Conservation (phyloP, 495 filamentous ascomycete species). For the Gamarada debralockiae region DNA sequence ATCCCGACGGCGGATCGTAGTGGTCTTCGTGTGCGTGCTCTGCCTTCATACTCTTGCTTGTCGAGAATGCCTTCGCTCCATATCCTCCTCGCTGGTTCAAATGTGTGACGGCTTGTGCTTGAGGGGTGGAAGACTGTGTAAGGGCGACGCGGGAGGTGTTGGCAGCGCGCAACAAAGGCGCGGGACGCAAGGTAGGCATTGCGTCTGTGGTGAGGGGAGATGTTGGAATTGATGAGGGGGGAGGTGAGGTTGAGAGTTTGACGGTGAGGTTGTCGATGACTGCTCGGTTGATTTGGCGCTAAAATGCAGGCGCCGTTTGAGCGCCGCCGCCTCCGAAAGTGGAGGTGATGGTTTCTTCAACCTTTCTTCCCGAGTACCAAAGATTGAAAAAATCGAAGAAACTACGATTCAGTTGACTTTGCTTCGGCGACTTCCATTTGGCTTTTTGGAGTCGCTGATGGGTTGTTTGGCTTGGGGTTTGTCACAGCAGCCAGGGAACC, state of each 20-base stretch:
- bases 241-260: slow-evolving; percentile 2
- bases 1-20: slow-evolving; percentile 89
- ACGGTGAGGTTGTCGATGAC: too few species aligned
- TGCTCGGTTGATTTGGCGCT: too few species aligned
- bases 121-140: not conserved
- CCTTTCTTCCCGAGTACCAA: too few species aligned
- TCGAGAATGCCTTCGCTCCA: slow-evolving; percentile 6
- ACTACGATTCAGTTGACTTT: too few species aligned
- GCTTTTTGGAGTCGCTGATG: too few species aligned
- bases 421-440: too few species aligned
- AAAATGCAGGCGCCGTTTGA: too few species aligned
- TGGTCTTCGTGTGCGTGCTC: slow-evolving; percentile 58
- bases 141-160: slow-evolving; percentile 17
- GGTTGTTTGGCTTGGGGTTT: too few species aligned
- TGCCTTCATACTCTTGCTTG: not conserved
- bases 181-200: slow-evolving; percentile 33
- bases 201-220: slow-evolving; percentile 6
- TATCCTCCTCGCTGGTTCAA: not conserved
- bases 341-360: too few species aligned
- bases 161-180: slow-evolving; percentile 27
- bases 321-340: too few species aligned
- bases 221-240: not conserved
- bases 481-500: too few species aligned
- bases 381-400: too few species aligned
- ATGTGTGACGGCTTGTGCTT: not conserved